Base-by-base conservation (phyloP, 176 grass and related monocot genomes). In the Oryza officinalis region DNA sequence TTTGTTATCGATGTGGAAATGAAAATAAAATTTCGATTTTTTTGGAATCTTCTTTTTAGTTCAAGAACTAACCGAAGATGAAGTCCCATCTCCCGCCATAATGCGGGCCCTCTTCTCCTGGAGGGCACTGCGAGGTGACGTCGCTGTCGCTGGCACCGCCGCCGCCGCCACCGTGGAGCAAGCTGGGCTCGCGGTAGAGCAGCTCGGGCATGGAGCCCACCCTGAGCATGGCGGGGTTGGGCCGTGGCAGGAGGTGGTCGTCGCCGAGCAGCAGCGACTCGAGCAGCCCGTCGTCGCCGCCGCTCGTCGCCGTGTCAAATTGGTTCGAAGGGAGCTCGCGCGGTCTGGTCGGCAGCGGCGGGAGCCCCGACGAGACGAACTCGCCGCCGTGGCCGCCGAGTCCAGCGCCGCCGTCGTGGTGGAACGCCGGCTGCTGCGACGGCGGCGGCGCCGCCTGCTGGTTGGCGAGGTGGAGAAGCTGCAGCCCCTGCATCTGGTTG, bases 311-410 rank as follows among this genome's bases (percentile, higher is more conserved):
- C 25, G 45, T 38, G 65, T 71, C 82, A 35, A 88, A 47, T 88
- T 93, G 88, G 85, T 61, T 93, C 22, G 82, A 76, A 88, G 85
- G 88, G 64, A 79, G 78, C 88, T 88, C 82, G 23, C 31, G 81
- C 61, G 54, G 9, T 40, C 71, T 52, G 4, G 49, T 11, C 6
- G 80, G 81, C 66, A 87, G 10, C 41, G 84, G 78, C 0, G 74
- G 86, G 3, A 81, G 49, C 74, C 44, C 68, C 2, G 90, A 4
- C 0, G 74, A 30, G 17, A 27, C 65, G 38, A 78, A 52, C 10
- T 49, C 49, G 9, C 31, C 54, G 30, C 45, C 32, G 20, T 28
- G 23, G 9, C 31, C 54, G 30, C 45, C 32, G 20, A 40, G 23
- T 8, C 14, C n/a, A n/a, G 20, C 61, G 12, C 0, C 7, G 31